Evolutionary conservation across 495 filamentous ascomycete species (phyloP).

Genomic region (Neurospora sp.): DNA sequence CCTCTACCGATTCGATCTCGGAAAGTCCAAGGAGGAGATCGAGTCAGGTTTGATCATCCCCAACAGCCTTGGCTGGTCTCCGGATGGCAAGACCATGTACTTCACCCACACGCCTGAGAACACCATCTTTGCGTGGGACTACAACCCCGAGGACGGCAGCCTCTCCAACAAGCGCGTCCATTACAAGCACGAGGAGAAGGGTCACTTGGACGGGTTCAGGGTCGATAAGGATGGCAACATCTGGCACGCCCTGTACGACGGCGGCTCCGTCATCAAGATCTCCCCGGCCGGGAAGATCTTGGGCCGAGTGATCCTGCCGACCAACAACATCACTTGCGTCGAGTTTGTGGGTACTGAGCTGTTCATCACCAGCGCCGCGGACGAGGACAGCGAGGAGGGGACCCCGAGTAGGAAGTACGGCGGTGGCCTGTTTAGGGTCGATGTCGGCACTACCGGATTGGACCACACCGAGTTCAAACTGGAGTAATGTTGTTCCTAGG

Average conservation of each 20-base stretch:
- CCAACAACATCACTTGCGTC: slow-evolving; percentile 60
- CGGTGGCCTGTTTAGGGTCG: slow-evolving; percentile 55
- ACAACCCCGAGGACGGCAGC: slow-evolving; percentile 48
- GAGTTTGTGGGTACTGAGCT: slow-evolving; percentile 65
- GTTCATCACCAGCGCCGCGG: slow-evolving; percentile 60
- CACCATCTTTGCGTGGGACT: slow-evolving; percentile 68
- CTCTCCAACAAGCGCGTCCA: slow-evolving; percentile 60
- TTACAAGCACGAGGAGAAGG: slow-evolving; percentile 49
- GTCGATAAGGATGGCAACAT: slow-evolving; percentile 63
- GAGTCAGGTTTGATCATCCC: slow-evolving; percentile 55
- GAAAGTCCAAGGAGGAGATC: slow-evolving; percentile 5
- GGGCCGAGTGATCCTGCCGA: slow-evolving; percentile 56
- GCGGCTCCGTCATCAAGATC: slow-evolving; percentile 56
- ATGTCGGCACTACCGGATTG: slow-evolving; percentile 55
- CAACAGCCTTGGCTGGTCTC: slow-evolving; percentile 70
- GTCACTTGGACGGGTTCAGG: slow-evolving; percentile 65
- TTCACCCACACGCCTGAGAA: slow-evolving; percentile 69
- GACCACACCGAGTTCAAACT: slow-evolving; percentile 48
- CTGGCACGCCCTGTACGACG: slow-evolving; percentile 72
- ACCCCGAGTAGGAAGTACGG: slow-evolving; percentile 48
- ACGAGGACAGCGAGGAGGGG: slow-evolving; percentile 43
- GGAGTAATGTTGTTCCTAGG: neutral
- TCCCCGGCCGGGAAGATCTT: slow-evolving; percentile 52
- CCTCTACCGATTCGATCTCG: slow-evolving; percentile 27
- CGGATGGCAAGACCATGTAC: slow-evolving; percentile 67